Conservation (phyloP, 495 filamentous ascomycete genomes). For the Xylaria cubensis region DNA sequence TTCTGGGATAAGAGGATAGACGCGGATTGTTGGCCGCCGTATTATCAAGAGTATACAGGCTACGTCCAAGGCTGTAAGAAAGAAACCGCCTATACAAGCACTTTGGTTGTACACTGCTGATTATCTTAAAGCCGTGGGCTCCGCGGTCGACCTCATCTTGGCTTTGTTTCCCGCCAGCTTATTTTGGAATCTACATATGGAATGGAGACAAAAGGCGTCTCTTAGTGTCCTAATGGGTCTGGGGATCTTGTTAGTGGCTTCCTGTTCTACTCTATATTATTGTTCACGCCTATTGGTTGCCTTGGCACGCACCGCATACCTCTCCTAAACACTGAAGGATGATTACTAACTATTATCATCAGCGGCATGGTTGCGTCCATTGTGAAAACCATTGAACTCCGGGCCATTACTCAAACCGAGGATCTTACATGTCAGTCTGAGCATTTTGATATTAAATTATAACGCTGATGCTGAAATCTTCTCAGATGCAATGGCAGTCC, state of each 20-base stretch:
- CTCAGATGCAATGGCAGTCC: not conserved
- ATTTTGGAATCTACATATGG: conserved; percentile 28
- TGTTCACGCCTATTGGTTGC: not conserved
- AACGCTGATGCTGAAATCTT: not conserved
- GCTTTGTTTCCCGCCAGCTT: conserved; percentile 21
- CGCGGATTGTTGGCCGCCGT: not conserved
- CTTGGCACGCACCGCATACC: not conserved
- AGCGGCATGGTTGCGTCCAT: not conserved
- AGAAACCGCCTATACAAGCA: not conserved
- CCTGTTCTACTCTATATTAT: not conserved
- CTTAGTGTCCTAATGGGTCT: conserved; percentile 24
- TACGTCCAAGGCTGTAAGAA: conserved; percentile 1
- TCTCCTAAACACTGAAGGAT: not conserved
- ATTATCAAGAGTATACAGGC: not conserved
- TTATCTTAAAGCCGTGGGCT: not conserved
- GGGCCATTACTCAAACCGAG: not conserved
- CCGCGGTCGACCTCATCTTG: conserved; percentile 14
- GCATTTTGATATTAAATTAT: not conserved
- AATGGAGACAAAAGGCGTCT: conserved; percentile 23
- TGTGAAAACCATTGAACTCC: conserved; percentile 6
- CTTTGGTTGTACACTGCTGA: not conserved
- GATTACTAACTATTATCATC: not conserved
- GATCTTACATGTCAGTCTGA: not conserved
- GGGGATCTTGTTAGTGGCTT: conserved; percentile 11
- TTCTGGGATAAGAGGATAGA: not conserved